These are phyloP conservation scores for Trichoderma gamsii DNA, from an alignment of 495 filamentous ascomycete genomes.

Conservation along the genomic window DNA sequence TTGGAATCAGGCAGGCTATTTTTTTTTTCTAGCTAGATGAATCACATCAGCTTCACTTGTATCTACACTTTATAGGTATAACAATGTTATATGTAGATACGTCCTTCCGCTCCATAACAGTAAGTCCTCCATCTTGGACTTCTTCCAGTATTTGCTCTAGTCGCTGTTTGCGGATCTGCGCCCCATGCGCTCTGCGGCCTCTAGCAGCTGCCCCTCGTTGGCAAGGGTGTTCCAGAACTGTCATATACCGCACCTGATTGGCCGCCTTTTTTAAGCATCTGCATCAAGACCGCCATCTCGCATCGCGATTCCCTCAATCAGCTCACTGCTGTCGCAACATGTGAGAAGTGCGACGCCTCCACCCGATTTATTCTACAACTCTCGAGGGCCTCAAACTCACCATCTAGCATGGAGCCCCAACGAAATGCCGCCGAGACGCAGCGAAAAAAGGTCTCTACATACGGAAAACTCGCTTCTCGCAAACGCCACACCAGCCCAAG, in stretches of 20 bases:
- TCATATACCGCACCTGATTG: neutral
- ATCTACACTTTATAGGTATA: too few species aligned
- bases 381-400: neutral
- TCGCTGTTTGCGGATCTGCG: too few species aligned
- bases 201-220: neutral
- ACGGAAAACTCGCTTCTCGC: slow-evolving; percentile 6
- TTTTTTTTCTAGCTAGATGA: too few species aligned
- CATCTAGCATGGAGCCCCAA: neutral
- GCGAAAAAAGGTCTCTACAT: slow-evolving; percentile 3
- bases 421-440: neutral
- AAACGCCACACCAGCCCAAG: neutral
- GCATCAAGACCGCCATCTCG: neutral
- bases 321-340: neutral
- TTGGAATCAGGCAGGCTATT: too few species aligned
- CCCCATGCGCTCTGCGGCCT: too few species aligned
- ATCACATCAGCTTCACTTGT: too few species aligned
- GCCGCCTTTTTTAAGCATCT: neutral
- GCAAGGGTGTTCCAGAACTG: slow-evolving; percentile 3
- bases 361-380: neutral
- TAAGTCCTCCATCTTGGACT: too few species aligned
- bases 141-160: too few species aligned
- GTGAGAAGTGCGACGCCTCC: neutral
- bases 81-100: too few species aligned
- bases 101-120: too few species aligned
- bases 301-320: neutral